Evolutionary conservation across 176 grass and related monocot species (phyloP).

Genomic region (Aegilops tauschii): DNA sequence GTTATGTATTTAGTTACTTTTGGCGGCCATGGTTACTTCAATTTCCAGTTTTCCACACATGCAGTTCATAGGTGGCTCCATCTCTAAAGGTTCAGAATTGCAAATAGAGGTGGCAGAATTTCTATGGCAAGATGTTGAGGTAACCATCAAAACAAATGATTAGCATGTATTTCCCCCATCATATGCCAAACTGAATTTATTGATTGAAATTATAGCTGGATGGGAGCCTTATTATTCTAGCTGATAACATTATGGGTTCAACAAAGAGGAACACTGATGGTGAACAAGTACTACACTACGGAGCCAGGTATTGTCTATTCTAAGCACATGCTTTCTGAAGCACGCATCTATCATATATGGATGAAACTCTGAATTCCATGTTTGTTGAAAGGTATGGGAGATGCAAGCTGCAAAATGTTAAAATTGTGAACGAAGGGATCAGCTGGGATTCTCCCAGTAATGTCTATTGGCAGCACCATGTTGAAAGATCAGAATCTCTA

Average conservation of each 20-base stretch:
- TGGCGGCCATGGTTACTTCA: slow-evolving; percentile 12
- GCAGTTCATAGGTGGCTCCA: slow-evolving; percentile 74
- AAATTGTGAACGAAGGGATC: slow-evolving; percentile 84
- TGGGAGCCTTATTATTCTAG: slow-evolving; percentile 83
- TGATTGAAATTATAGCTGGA: slow-evolving; percentile 55
- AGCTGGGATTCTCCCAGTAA: slow-evolving; percentile 77
- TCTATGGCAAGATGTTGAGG: slow-evolving; percentile 92
- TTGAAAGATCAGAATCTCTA: slow-evolving; percentile 79
- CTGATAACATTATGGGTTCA: slow-evolving; percentile 90
- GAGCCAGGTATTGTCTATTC: slow-evolving; percentile 48
- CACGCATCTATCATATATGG: neutral
- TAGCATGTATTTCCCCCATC: neutral
- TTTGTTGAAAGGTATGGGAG: slow-evolving; percentile 60
- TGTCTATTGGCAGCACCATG: slow-evolving; percentile 93
- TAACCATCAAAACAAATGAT: slow-evolving; percentile 32
- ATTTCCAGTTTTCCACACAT: slow-evolving; percentile 20
- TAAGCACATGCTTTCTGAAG: neutral
- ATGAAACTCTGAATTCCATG: slow-evolving; percentile 29
- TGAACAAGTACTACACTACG: slow-evolving; percentile 75
- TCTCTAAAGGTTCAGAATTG: slow-evolving; percentile 86
- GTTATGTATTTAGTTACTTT: neutral
- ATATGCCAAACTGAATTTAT: slow-evolving; percentile 12
- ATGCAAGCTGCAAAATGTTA: slow-evolving; percentile 71
- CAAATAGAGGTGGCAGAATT: slow-evolving; percentile 94
- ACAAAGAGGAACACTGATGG: slow-evolving; percentile 45